Evolutionary conservation across 2,329 filamentous ascomycete species (phyloP), one percentile per base, ranked within the genome.

Genomic region (Hymenoscyphus infarciens): DNA sequence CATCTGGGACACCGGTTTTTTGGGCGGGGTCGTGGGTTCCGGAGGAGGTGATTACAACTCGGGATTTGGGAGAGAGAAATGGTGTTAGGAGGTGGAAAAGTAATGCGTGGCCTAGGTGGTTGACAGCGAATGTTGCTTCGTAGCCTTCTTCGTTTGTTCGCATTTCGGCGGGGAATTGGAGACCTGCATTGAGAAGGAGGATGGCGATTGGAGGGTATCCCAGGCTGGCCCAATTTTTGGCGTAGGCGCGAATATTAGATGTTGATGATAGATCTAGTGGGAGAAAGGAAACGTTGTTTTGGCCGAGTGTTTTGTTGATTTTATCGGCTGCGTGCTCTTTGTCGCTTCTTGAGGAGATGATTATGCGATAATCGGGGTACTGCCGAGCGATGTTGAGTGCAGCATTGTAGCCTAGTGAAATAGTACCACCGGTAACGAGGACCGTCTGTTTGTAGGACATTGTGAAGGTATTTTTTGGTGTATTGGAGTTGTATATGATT

Each of bases 81-180:
- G 79, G 76, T 3, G 71, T 71, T 2, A 84, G 74, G 3, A 83
- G 75, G 60, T 79, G 77, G 68, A 81, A 80, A 0, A 84, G 75
- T 1, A 83, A 70, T 15, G 80, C 77, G 66, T 84, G 80, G 5
- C 81, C 81, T 52, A 83, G 74, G 64, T 83, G 80, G 61, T 77
- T 80, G 65, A 82, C 74, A 4, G 74, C 80, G 66, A 84, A 84
- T 6, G 78, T 80, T 35, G 69, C 66, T 67, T 84, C 82, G 49
- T 82, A 69, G 7, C 78, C 77, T 22, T 82, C 77, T 0, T 59
- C 63, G 0, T 77, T 78, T 56, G 76, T 74, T 0, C 66, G 31
- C 1, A 79, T 57, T 0, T 64, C 64, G 0, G 68, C 68, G 0
- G 78, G 77, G 56, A 81, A 77, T 64, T 83, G 80, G 0, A 82